phyloP scores from a whole-genome alignment of 305 asterid species.

The Euphrasia arctica region DNA sequence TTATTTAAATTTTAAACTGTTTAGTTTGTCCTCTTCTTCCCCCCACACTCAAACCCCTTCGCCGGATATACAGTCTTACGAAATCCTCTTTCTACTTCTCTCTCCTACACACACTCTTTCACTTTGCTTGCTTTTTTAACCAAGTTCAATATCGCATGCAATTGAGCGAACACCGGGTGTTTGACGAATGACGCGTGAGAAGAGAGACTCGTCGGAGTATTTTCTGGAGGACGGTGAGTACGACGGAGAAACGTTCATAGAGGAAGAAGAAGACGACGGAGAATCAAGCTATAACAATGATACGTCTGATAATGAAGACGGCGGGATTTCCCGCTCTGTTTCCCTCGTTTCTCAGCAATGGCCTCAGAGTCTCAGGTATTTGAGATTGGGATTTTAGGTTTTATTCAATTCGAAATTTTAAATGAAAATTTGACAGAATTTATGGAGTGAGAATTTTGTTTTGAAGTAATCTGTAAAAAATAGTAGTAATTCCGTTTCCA shows the following conservation, averaged over 20 bases:
- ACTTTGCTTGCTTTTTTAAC: background rate
- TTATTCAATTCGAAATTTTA: background rate
- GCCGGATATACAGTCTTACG: background rate
- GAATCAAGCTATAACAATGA: constrained; percentile 25
- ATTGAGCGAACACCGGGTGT: background rate
- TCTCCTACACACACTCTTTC: background rate
- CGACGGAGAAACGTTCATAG: constrained; percentile 25
- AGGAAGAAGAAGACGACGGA: constrained; percentile 23
- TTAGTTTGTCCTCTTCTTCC: no score
- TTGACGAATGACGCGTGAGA: constrained; percentile 31
- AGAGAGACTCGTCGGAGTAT: constrained; percentile 29
- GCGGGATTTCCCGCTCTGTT: constrained; percentile 31
- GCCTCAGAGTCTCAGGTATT: constrained; percentile 71
- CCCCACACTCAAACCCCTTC: background rate
- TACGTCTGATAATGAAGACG: constrained; percentile 20
- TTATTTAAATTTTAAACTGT: no score
- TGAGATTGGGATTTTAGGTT: background rate
- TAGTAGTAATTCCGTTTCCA: background rate
- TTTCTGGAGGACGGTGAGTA: constrained; percentile 38
- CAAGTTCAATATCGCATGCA: background rate
- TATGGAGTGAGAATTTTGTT: background rate
- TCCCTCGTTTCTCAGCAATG: constrained; percentile 52
- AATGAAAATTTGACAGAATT: constrained; percentile 1
- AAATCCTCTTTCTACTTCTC: background rate
- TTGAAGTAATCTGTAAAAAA: background rate